Base-by-base conservation (phyloP, 2,329 filamentous ascomycete species). In the Amphichorda felina region DNA sequence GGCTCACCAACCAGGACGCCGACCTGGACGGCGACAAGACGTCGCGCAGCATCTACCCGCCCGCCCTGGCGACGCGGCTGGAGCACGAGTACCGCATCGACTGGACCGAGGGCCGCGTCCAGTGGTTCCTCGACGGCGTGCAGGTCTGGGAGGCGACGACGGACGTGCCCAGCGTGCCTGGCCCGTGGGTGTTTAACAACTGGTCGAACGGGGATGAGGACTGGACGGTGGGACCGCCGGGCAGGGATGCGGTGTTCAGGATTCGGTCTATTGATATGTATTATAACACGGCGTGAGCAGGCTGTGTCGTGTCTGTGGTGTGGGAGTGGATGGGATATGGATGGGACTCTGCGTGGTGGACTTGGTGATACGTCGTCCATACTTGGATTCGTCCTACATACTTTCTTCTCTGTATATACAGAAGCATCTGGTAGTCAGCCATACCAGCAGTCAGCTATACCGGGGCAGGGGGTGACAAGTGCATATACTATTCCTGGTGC, bases 71-170 rank as follows among this genome's bases (percentile, higher is more conserved):
- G 0, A 53, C 50, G 1, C 36, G 30, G 1, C 43, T 43, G 1
- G 51, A 54, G 42, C 51, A 54, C 33, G 51, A 54, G 21, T 54
- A 54, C 35, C 43, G 51, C 8, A 41, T 54, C 19, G 51, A 54
- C 37, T 54, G 51, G 51, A 50, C 48, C 1, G 40, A 43, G 4
- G 45, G 43, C 1, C 35, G 43, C 7, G 46, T 49, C 2, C 22
- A 39, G 14, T 54, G 46, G 31, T 54, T 44, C 13, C 40, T 54
- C 2, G 51, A 54, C 10, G 50, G 50, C 0, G 41, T 37, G 1
- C 44, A 49, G 35, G 27, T 44, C 3, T 53, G 45, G 43, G 38
- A 43, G 30, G 51, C 51, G 0, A 51, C 36, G 5, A 21, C 39
- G 26, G 46, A 54, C 13, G 50, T 51, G 1, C 51, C 51, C 0